These are phyloP conservation scores for Annulohypoxylon nitens DNA, from an alignment of 495 filamentous ascomycete species.

Conservation along the genomic window DNA sequence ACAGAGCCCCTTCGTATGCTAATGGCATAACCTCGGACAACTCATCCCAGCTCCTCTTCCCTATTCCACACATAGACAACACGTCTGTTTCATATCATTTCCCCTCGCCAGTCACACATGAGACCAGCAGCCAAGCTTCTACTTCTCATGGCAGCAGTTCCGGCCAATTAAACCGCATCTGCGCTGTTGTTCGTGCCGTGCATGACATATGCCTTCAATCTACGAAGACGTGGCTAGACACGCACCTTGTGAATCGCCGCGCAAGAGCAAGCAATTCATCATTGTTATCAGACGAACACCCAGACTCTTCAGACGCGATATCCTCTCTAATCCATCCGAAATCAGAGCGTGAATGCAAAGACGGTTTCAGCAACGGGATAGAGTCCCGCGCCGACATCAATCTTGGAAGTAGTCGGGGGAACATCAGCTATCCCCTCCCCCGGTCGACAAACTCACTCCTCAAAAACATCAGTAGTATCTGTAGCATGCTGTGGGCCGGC, in stretches of 20 bases:
- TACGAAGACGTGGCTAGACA: constrained; percentile 44
- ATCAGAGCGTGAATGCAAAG: not conserved
- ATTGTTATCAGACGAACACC: not conserved
- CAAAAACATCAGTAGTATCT: constrained; percentile 49
- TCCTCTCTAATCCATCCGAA: not conserved
- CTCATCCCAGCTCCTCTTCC: not conserved
- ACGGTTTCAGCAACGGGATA: not conserved
- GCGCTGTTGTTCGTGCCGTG: constrained; percentile 16
- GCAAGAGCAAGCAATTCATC: constrained; percentile 17
- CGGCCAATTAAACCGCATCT: constrained; percentile 2
- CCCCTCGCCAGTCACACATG: not conserved
- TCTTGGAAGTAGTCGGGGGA: not conserved
- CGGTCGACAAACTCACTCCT: constrained; percentile 41
- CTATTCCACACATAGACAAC: not conserved
- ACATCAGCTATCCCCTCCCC: not conserved
- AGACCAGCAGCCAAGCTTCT: not conserved
- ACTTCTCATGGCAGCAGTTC: constrained; percentile 20
- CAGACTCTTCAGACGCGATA: not conserved
- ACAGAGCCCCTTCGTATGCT: not conserved
- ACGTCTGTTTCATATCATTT: not conserved
- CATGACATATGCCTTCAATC: constrained; percentile 46
- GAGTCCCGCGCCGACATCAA: not conserved
- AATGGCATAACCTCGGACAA: not conserved
- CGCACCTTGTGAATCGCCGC: constrained; percentile 39
- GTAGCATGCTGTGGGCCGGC: constrained; percentile 47